Evolutionary conservation across 164 flowering plant genomes (phyloP), one percentile per base, ranked within the genome.

Genomic region (Berberis thunbergii): DNA sequence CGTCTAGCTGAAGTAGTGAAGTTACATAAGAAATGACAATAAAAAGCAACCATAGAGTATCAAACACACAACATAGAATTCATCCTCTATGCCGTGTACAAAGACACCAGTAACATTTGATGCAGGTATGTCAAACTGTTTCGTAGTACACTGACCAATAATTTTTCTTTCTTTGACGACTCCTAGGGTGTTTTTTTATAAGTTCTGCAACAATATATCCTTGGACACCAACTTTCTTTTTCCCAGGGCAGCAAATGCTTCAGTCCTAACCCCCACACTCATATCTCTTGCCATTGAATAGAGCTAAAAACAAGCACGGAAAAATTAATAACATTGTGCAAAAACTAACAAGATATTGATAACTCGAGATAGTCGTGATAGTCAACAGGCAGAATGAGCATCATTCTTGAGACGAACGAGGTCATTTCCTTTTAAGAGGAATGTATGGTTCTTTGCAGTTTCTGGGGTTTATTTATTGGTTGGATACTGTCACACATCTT

Each of bases 1-100:
- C 26, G 26, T 26, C 26, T 26, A 26, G 26, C 26, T 26, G 26
- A 26, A 26, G 26, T 26, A 26, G 26, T 26, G 26, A 26, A 26
- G 26, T 26, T 26, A 26, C 26, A 26, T 26, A 26, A 26, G 26
- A 26, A 26, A 26, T 26, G 26, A 26, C 26, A 26, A 26, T 26
- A 26, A 55, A 4, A 55, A 55, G 58, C 38, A 38, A 4, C 6
- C 42, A 54, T 2, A 6, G 38, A 41, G 26, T 59, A 46, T 3
- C 26, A 56, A 58, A 1, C 7, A 58, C 74, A 88, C 98, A 95
- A 89, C 86, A 75, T 66, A 62, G 71, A 74, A 87, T 76, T 94
- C 97, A 75, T 94, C 99, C 79, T 91, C 99, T 57, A 94, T 79
- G 45, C 97, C 99, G 76, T 89, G 97, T 45, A 87, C 69, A 73